Evolutionary conservation across 176 grass and related monocot species (phyloP).

Genomic region (Triticum timopheevii): DNA sequence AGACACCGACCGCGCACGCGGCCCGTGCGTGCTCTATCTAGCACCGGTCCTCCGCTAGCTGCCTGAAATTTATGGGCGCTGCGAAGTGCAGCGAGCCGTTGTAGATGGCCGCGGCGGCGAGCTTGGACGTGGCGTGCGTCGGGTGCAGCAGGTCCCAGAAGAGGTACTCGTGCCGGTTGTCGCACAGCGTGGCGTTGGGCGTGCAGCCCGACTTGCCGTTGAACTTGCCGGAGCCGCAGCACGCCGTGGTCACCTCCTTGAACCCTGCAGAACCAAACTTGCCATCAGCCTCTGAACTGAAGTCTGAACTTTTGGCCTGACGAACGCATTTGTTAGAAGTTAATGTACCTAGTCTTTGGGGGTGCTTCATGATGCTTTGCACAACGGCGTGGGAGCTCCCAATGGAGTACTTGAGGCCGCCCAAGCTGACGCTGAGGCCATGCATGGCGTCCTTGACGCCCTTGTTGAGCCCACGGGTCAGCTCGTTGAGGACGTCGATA

Average conservation of each 20-base stretch:
- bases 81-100: slow-evolving; percentile 73
- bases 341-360: slow-evolving; percentile 54
- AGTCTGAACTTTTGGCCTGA: background rate
- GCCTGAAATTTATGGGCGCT: slow-evolving; percentile 70
- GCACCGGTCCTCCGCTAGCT: slow-evolving; percentile 58
- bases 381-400: slow-evolving; percentile 88
- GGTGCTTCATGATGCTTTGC: slow-evolving; percentile 77
- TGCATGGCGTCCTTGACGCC: slow-evolving; percentile 63
- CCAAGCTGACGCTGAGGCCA: slow-evolving; percentile 35
- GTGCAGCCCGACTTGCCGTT: slow-evolving; percentile 64
- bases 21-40: slow-evolving; percentile 30
- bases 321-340: background rate
- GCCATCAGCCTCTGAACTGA: background rate
- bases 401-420: slow-evolving; percentile 74
- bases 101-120: slow-evolving; percentile 78
- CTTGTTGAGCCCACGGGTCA: slow-evolving; percentile 63
- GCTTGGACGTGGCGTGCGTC: slow-evolving; percentile 75
- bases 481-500: slow-evolving; percentile 71
- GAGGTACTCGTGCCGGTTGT: slow-evolving; percentile 64
- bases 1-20: background rate
- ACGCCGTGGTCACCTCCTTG: slow-evolving; percentile 55
- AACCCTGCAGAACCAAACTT: slow-evolving; percentile 34
- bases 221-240: slow-evolving; percentile 74
- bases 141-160: slow-evolving; percentile 97
- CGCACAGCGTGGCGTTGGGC: slow-evolving; percentile 70